Base-by-base conservation (phyloP, 768 basidiomycete genomes). In the Amylocystis lapponica region DNA sequence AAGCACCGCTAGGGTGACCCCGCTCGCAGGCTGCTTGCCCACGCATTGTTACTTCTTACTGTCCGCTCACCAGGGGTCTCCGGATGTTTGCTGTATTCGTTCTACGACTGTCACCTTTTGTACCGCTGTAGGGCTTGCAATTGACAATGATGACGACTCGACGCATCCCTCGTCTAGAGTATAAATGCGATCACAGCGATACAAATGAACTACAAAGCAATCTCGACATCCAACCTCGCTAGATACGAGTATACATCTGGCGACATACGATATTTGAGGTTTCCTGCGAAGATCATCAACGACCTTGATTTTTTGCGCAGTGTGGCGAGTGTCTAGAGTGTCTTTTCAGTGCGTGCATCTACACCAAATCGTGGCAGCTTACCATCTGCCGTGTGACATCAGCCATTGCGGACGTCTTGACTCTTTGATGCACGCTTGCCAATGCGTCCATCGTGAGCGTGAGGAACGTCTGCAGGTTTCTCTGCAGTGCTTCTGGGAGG, bases 391-490 rank as follows among this genome's bases (percentile, higher is more conserved):
- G 72, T 2, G 79, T 83, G 29, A 78, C 75, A 56, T 95, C 92
- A 11, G 83, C 76, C 17, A 78, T 79, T 32, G 74, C 66, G 22
- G 84, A 82, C 10, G 70, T 66, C 62, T 95, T 95, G 45, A 81
- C 68, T 45, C 76, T 78, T 44, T 83, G 83, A 53, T 95, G 86
- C 13, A 94, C 77, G 12, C 75, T 80, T 37, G 86, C 84, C 21
- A 98, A 78, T 22, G 84, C 79, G 57, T 93, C 91, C 96, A 98
- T 99, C 17, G 90, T 86, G 29, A 92, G 75, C 26, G 87, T 78
- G 37, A 98, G 74, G 61, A 96, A 87, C 2, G 79, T 77, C 55
- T 91, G 90, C 61, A 98, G 64, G 66, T 95, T 97, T 51, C 86
- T 79, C 55, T 93, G 88, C 55, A 96, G 68, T 2, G 87, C 76